Evolutionary conservation across 345 rosid genomes (phyloP).

Genomic region (Trapa incisa): DNA sequence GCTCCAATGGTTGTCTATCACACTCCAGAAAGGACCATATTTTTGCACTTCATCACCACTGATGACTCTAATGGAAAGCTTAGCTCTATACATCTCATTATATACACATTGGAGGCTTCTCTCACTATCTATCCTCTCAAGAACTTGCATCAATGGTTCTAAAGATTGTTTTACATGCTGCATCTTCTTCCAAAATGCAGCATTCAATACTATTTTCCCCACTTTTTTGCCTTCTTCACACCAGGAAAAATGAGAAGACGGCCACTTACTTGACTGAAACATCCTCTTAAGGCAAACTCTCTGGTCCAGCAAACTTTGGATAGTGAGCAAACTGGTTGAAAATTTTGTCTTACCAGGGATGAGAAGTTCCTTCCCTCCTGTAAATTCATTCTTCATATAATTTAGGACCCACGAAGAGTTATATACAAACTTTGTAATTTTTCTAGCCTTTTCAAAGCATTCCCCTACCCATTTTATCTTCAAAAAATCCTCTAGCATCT

Average conservation of each 20-base stretch:
- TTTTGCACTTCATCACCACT: conserved; percentile 52
- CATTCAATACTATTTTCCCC: conserved; percentile 39
- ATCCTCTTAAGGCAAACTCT: conserved; percentile 48
- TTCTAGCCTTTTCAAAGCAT: conserved; percentile 49
- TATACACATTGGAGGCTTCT: conserved; percentile 46
- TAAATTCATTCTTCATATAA: conserved; percentile 57
- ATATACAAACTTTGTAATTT: conserved; percentile 52
- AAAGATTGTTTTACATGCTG: conserved; percentile 48
- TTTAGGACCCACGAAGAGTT: conserved; percentile 41
- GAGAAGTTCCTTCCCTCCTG: conserved; percentile 58
- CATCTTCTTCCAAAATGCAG: conserved; percentile 62
- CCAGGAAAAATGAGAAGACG: conserved; percentile 35
- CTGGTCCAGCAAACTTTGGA: conserved; percentile 46
- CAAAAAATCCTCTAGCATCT: conserved; percentile 53
- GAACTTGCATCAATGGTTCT: conserved; percentile 54
- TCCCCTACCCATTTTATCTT: conserved; percentile 49
- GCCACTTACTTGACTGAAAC: conserved; percentile 65
- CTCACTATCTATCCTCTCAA: conserved; percentile 32
- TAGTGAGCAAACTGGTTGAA: conserved; percentile 39
- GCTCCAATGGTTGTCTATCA: conserved; percentile 64
- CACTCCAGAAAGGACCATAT: conserved; percentile 68
- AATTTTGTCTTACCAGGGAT: conserved; percentile 34
- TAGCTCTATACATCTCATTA: conserved; percentile 46
- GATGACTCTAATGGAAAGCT: conserved; percentile 45
- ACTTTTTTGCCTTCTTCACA: conserved; percentile 56